Conservation (phyloP, 2,329 filamentous ascomycete genomes). For the Penicillium palitans region DNA sequence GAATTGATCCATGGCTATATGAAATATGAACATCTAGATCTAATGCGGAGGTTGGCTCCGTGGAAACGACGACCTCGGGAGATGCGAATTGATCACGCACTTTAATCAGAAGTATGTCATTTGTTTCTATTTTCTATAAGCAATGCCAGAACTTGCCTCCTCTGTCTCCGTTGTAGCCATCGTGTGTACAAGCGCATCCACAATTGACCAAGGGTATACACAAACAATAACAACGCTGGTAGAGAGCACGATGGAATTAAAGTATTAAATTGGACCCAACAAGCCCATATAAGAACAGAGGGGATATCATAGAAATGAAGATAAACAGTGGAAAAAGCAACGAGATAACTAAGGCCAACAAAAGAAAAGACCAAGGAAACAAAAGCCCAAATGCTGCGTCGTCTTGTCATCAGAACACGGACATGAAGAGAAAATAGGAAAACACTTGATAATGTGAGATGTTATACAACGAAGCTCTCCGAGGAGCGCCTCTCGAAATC, state of each 20-base stretch:
- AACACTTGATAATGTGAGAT: slow-evolving; percentile 30
- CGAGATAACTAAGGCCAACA: slow-evolving; percentile 24
- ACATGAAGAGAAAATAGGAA: slow-evolving; percentile 37
- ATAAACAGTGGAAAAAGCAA: slow-evolving; percentile 23
- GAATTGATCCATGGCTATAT: slow-evolving; percentile 9
- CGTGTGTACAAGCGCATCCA: slow-evolving; percentile 19
- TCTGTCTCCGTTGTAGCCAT: slow-evolving; percentile 14
- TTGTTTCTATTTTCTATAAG: slow-evolving; percentile 3
- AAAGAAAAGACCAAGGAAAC: slow-evolving; percentile 19
- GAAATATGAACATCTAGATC: background rate
- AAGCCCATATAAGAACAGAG: slow-evolving; percentile 40
- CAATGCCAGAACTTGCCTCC: background rate
- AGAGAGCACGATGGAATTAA: slow-evolving; percentile 29
- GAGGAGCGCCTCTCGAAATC: slow-evolving; percentile 21
- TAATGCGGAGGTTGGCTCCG: slow-evolving; percentile 15
- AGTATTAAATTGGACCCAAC: slow-evolving; percentile 34
- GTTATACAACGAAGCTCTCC: slow-evolving; percentile 37
- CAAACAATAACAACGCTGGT: slow-evolving; percentile 23
- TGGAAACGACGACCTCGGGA: background rate
- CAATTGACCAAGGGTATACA: slow-evolving; percentile 16
- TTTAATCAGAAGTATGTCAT: slow-evolving; percentile 20
- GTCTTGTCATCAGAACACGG: slow-evolving; percentile 44
- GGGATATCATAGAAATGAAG: slow-evolving; percentile 46
- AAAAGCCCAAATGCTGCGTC: slow-evolving; percentile 43
- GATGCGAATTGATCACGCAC: background rate